Evolutionary conservation across 495 filamentous ascomycete species (phyloP).

Genomic region (Elasticomyces elasticus): DNA sequence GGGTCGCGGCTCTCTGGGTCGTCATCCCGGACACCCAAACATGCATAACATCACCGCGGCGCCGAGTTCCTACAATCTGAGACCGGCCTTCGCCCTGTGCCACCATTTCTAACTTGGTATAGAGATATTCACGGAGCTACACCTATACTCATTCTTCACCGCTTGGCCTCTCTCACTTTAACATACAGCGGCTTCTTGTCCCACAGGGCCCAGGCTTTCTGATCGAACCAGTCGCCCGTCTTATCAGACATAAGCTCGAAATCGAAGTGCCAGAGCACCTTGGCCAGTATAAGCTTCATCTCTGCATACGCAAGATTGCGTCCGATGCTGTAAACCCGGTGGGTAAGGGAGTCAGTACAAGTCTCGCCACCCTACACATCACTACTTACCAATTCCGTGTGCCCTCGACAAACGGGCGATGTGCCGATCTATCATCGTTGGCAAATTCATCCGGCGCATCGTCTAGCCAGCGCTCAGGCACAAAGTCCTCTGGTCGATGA

Average conservation of each 20-base stretch:
- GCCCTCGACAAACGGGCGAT: constrained; percentile 10
- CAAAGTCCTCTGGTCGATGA: background rate
- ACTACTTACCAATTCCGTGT: constrained; percentile 7
- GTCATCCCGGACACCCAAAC: too few species aligned
- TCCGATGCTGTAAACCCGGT: constrained; percentile 6
- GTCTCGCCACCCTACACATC: background rate
- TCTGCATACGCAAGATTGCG: constrained; percentile 32
- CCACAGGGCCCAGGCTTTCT: constrained; percentile 31
- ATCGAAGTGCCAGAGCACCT: constrained; percentile 28
- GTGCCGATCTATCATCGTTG: constrained; percentile 3
- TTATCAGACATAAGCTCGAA: constrained; percentile 21
- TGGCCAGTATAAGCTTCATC: constrained; percentile 27
- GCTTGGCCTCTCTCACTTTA: constrained; percentile 1
- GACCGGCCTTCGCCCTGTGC: too few species aligned
- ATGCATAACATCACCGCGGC: too few species aligned
- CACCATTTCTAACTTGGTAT: too few species aligned
- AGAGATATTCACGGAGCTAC: too few species aligned
- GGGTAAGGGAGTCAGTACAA: background rate
- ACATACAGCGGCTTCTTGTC: constrained; percentile 31
- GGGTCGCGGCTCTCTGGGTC: too few species aligned
- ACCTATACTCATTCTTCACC: background rate
- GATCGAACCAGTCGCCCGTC: constrained; percentile 21
- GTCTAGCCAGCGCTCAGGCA: constrained; percentile 21
- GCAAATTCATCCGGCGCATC: background rate
- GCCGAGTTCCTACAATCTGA: too few species aligned